These are phyloP conservation scores for Yamadazyma takamatsuzukensis DNA, from an alignment of 805 yeast genomes.

Conservation along the genomic window DNA sequence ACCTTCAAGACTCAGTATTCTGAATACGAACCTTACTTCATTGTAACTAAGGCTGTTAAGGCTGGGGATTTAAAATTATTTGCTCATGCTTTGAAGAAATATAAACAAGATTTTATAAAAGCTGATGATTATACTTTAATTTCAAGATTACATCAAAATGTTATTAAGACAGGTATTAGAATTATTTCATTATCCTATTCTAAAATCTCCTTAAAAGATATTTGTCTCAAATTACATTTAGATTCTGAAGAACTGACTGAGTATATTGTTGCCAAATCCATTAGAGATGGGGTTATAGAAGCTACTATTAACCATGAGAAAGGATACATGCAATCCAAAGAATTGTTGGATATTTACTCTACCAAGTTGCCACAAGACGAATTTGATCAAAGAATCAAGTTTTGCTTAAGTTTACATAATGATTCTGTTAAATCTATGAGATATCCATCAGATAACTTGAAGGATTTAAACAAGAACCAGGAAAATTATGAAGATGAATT, in stretches of 20 bases:
- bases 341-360: constrained; percentile 79
- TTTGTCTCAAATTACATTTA: constrained; percentile 84
- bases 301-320: constrained; percentile 87
- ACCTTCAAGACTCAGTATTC: constrained; percentile 62
- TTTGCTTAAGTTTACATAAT: constrained; percentile 85
- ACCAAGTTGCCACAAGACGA: constrained; percentile 83
- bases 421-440: constrained; percentile 95
- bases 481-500: constrained; percentile 38
- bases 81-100: constrained; percentile 62
- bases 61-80: constrained; percentile 85
- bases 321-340: constrained; percentile 90
- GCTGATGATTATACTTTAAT: constrained; percentile 86
- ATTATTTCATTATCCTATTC: constrained; percentile 89
- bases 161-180: constrained; percentile 95
- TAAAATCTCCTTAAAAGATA: constrained; percentile 85
- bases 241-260: constrained; percentile 96
- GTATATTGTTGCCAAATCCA: constrained; percentile 94
- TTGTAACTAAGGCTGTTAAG: constrained; percentile 87
- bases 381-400: constrained; percentile 89
- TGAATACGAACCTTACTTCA: constrained; percentile 75
- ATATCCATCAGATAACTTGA: constrained; percentile 53
- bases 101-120: constrained; percentile 56
- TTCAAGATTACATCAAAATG: constrained; percentile 89
- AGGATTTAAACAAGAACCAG: constrained; percentile 23
- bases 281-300: constrained; percentile 95